Evolutionary conservation across 1,284 basidiomycete genomes (phyloP).

Genomic region (Erythrobasidium hasegawianum): DNA sequence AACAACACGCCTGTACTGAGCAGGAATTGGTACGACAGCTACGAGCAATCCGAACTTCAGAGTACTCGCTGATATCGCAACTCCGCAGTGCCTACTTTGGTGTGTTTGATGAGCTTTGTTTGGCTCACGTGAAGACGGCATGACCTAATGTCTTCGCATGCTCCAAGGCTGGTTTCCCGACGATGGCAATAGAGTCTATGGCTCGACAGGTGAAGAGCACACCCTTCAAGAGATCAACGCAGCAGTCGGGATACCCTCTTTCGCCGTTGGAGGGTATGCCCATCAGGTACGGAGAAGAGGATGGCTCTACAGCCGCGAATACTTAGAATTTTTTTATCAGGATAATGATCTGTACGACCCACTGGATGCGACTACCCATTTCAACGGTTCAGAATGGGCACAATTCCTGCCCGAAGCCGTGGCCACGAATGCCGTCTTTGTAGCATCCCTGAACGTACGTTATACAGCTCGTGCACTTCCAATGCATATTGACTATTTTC

Average conservation of each 20-base stretch:
- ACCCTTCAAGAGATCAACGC: slow-evolving; percentile 31
- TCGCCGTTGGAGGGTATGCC: slow-evolving; percentile 22
- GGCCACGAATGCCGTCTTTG: slow-evolving; percentile 21
- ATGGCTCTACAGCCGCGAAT: not conserved
- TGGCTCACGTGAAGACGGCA: too few relatives aligned
- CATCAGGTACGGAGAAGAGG: not conserved
- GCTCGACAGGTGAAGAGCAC: slow-evolving; percentile 20
- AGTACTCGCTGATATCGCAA: not conserved
- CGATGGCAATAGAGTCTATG: slow-evolving; percentile 26
- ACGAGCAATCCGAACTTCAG: not conserved
- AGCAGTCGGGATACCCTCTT: slow-evolving; percentile 13
- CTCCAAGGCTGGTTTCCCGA: slow-evolving; percentile 21
- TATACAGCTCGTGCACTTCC: too few relatives aligned
- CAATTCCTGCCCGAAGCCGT: slow-evolving; percentile 22
- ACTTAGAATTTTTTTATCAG: not conserved
- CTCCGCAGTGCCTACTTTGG: slow-evolving; percentile 19
- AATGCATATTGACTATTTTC: too few relatives aligned
- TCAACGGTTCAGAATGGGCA: slow-evolving; percentile 23
- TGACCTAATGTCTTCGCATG: not conserved
- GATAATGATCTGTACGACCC: not conserved
- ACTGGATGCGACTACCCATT: slow-evolving; percentile 19
- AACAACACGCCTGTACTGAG: slow-evolving; percentile 5
- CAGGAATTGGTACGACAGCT: slow-evolving; percentile 19
- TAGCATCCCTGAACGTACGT: slow-evolving; percentile 25
- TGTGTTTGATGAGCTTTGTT: not conserved